Conservation (phyloP, 805 yeast species). For the Wickerhamomyces bisporus region DNA sequence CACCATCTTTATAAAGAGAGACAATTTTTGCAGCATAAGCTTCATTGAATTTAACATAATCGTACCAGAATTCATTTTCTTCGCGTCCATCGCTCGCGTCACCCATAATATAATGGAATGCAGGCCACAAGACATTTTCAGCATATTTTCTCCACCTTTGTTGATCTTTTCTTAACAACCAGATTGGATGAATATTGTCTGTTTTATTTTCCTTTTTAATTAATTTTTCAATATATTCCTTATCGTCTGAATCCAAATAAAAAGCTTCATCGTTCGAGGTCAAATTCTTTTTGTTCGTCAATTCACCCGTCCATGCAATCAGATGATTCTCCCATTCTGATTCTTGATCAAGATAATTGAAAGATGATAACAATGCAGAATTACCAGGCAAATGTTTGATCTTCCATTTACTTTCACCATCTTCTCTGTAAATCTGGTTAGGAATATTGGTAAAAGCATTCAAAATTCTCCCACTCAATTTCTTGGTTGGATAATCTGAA, state of each 20-base stretch:
- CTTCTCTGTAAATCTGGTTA: conserved; percentile 45
- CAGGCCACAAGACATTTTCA: conserved; percentile 89
- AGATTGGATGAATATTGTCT: conserved; percentile 72
- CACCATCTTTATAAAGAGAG: conserved; percentile 80
- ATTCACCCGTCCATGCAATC: conserved; percentile 95
- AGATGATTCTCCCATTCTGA: conserved; percentile 84
- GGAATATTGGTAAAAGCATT: conserved; percentile 68
- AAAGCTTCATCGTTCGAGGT: conserved; percentile 46
- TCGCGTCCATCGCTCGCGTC: conserved; percentile 63
- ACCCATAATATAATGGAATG: conserved; percentile 86
- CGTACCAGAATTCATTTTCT: conserved; percentile 79
- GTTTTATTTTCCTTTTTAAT: conserved; percentile 43
- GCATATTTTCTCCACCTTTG: conserved; percentile 85
- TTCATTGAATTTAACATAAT: conserved; percentile 86
- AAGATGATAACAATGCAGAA: conserved; percentile 76
- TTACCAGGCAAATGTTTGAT: conserved; percentile 71
- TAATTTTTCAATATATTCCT: conserved; percentile 40
- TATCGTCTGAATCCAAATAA: conserved; percentile 53
- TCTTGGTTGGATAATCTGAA: conserved; percentile 18
- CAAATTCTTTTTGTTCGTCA: conserved; percentile 27
- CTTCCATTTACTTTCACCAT: conserved; percentile 36
- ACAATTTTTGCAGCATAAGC: conserved; percentile 79
- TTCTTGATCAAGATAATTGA: conserved; percentile 54
- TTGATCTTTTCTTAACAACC: conserved; percentile 79
- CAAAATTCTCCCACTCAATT: conserved; percentile 53